Evolutionary conservation across 106 monocot genomes (phyloP).

Genomic region (Apostasia shenzhenica): DNA sequence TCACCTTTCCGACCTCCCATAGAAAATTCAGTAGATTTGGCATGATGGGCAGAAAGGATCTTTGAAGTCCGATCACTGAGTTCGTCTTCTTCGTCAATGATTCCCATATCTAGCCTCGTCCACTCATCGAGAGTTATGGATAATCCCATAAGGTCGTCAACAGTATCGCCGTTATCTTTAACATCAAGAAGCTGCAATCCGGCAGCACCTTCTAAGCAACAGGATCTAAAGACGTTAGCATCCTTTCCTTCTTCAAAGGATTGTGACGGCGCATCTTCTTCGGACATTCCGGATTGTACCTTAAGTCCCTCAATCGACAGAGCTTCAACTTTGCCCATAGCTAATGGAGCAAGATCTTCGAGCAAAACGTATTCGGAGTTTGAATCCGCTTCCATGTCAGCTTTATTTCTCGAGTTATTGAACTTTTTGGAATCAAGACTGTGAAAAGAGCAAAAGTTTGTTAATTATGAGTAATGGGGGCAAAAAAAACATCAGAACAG

Average conservation of each 20-base stretch:
- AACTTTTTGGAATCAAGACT: not conserved
- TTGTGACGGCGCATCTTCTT: slow-evolving; percentile 72
- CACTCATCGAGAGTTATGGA: slow-evolving; percentile 92
- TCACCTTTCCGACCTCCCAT: slow-evolving; percentile 38
- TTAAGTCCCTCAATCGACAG: slow-evolving; percentile 89
- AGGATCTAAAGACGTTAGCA: slow-evolving; percentile 21
- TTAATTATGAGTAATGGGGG: not conserved
- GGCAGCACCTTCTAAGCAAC: slow-evolving; percentile 71
- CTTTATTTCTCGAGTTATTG: slow-evolving; percentile 17
- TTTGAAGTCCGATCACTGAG: slow-evolving; percentile 82
- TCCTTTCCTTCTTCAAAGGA: slow-evolving; percentile 55
- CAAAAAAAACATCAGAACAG: not conserved
- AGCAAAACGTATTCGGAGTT: slow-evolving; percentile 77
- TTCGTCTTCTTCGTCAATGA: slow-evolving; percentile 67
- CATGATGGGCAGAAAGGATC: slow-evolving; percentile 97
- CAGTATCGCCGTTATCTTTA: slow-evolving; percentile 44
- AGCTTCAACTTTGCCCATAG: slow-evolving; percentile 96
- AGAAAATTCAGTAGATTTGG: slow-evolving; percentile 56
- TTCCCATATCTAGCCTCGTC: slow-evolving; percentile 88
- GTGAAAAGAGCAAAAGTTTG: not conserved
- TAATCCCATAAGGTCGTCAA: slow-evolving; percentile 92
- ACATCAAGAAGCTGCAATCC: slow-evolving; percentile 82
- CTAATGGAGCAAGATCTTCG: slow-evolving; percentile 94
- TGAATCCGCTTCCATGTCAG: slow-evolving; percentile 18
- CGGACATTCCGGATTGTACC: slow-evolving; percentile 92